phyloP scores from a whole-genome alignment of 164 flowering plant species.

The Hamamelis virginiana region DNA sequence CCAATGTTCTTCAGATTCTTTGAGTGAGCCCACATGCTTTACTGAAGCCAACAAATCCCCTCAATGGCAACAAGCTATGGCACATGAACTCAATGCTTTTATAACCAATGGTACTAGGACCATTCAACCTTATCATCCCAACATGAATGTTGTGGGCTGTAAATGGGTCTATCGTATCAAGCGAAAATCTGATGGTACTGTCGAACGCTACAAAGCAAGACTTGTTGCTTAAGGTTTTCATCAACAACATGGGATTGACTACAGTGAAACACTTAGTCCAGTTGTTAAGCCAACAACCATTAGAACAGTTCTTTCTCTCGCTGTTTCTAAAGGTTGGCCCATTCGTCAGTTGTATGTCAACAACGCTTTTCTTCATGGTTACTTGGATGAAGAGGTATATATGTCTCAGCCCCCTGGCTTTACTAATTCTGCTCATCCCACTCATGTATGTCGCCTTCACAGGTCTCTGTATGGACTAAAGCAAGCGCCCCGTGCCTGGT shows the following conservation, averaged over 20 bases:
- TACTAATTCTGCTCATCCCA: background rate
- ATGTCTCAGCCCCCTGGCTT: background rate
- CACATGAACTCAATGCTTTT: too few relatives aligned
- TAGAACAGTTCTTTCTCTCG: background rate
- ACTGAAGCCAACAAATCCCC: too few relatives aligned
- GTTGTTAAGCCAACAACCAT: background rate
- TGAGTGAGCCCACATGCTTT: too few relatives aligned
- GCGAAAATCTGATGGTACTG: background rate
- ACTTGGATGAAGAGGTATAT: background rate
- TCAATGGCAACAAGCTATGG: too few relatives aligned
- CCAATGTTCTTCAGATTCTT: too few relatives aligned
- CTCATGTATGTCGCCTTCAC: background rate
- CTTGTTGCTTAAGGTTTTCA: background rate
- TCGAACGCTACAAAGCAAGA: background rate
- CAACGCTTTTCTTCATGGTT: background rate
- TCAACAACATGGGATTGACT: conserved; percentile 1
- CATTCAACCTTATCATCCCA: too few relatives aligned
- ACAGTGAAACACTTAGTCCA: background rate
- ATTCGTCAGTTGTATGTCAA: background rate
- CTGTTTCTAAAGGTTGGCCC: background rate
- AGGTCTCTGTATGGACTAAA: background rate
- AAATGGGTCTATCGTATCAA: background rate
- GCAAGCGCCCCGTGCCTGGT: background rate
- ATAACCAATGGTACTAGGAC: too few relatives aligned
- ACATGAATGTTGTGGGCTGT: too few relatives aligned